These are phyloP conservation scores for Entomortierella chlamydospora DNA, from an alignment of 192 early-diverging fungal genomes.

Conservation along the genomic window DNA sequence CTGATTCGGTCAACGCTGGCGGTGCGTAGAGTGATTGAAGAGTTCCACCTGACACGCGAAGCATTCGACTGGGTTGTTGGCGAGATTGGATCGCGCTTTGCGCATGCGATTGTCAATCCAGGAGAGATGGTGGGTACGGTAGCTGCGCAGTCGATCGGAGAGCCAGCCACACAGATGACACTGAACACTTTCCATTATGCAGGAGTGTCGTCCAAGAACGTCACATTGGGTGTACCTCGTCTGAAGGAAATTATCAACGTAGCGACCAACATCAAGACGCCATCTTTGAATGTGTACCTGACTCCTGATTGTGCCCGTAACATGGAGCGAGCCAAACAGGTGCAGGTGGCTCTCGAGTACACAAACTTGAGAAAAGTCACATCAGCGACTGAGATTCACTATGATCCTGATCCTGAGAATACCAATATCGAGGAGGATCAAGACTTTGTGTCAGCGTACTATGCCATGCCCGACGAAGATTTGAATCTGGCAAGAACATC, in stretches of 20 bases:
- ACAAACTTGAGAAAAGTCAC: conserved; percentile 91
- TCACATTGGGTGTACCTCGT: conserved; percentile 97
- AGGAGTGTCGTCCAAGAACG: conserved; percentile 97
- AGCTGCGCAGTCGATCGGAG: conserved; percentile 99
- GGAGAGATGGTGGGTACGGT: conserved; percentile 99
- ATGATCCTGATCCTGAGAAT: conserved; percentile 89
- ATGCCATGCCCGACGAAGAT: conserved; percentile 84
- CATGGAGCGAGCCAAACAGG: conserved; percentile 87
- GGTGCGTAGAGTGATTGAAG: conserved; percentile 87
- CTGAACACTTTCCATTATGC: conserved; percentile 99
- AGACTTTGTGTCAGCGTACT: conserved; percentile 89
- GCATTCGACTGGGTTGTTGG: conserved; percentile 96
- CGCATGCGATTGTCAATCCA: conserved; percentile 89
- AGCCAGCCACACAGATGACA: conserved; percentile 99
- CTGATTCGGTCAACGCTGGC: conserved; percentile 82
- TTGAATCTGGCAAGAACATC: conserved; percentile 68
- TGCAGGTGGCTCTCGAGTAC: conserved; percentile 90
- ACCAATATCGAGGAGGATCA: conserved; percentile 88
- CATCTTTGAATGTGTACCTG: conserved; percentile 83
- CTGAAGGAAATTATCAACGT: conserved; percentile 99
- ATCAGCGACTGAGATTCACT: conserved; percentile 91
- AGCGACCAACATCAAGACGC: conserved; percentile 96
- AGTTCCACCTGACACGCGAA: conserved; percentile 86
- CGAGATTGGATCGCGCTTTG: conserved; percentile 93
- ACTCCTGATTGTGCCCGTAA: conserved; percentile 75